phyloP scores from a whole-genome alignment of 73 alveolate species.

The Urostyla sp. region DNA sequence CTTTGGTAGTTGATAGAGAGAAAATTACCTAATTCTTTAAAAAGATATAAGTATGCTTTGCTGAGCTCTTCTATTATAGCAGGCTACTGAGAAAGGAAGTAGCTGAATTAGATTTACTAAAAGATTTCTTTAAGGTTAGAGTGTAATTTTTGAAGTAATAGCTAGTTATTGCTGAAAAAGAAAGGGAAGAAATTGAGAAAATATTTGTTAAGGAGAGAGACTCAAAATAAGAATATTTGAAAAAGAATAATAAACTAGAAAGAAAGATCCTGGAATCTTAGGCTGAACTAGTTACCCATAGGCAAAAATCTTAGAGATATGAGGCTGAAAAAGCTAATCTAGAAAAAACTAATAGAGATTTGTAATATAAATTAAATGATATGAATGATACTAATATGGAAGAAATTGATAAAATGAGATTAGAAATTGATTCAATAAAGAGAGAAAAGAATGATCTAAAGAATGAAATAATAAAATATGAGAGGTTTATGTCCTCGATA shows the following conservation, averaged over 20 bases:
- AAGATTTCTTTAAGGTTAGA: conserved; percentile 24
- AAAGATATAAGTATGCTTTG: not conserved
- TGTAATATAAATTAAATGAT: too few relatives aligned
- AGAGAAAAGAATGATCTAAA: too few relatives aligned
- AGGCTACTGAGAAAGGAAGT: conserved; percentile 13
- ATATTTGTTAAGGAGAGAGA: conserved; percentile 1
- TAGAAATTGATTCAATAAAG: too few relatives aligned
- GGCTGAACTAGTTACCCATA: conserved; percentile 33
- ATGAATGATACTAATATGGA: too few relatives aligned
- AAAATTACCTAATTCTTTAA: conserved; percentile 38
- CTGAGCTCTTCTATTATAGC: conserved; percentile 28
- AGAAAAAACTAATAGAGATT: conserved; percentile 18
- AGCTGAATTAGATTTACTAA: conserved; percentile 31
- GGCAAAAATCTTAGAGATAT: not conserved
- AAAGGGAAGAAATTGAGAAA: conserved; percentile 29
- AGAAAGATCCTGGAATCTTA: conserved; percentile 23
- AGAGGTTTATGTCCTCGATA: too few relatives aligned
- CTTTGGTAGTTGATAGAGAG: conserved; percentile 25
- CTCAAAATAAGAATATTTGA: conserved; percentile 8
- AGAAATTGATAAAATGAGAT: too few relatives aligned
- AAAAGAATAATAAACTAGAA: conserved; percentile 29
- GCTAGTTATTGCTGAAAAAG: conserved; percentile 7
- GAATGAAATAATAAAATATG: too few relatives aligned
- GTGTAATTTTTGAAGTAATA: conserved; percentile 1
- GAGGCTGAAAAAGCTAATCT: conserved; percentile 5